Base-by-base conservation (phyloP, 495 filamentous ascomycete species). In the Cercophora scortea region DNA sequence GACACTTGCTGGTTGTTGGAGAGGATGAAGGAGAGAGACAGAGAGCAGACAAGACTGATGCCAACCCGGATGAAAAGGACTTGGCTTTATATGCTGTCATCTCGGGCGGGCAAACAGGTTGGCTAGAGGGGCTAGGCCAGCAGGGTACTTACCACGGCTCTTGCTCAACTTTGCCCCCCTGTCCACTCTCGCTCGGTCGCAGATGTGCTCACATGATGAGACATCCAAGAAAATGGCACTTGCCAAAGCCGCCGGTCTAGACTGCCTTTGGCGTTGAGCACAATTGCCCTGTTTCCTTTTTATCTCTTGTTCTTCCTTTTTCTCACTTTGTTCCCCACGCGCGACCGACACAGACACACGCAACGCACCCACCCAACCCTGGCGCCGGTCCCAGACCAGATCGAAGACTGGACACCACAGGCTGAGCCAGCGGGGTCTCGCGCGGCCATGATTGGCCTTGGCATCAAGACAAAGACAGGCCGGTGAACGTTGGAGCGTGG, bases 401-500 rank as follows among this genome's bases (percentile, higher is more conserved):
- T 3, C 36, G 13, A 38, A 13, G 9, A 38, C 25, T 25, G 25
- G 25, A 38, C 9, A 11, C 36, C 10, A 38, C 13, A 38, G 34
- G 34, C 34, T 11, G 34, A 36, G 34, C 11, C 34, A 11, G 36
- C 9, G 36, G 36, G 36, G 36, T 38, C 9, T 38, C 47, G 35
- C 40, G 33, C 41, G 25, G 25, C 25, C 40, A 36, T 64, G 52
- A 56, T 61, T 56, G 59, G 61, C 33, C 15, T 62, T 25, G 44
- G 38, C 32, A 8, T 10, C 6, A 18, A 43, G 18, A 6, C 12
- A 46, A 18, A 50, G 38, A 18, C 41, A 42, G 38, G 51, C 42
- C 50, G 44, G 45, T 36, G 4, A 32, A 47, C 40, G 53, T 49
- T 50, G 45, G 44, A 49, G 50, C 33, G 47, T 47, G 25, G 56